Evolutionary conservation across 2,329 filamentous ascomycete species (phyloP).

Genomic region (Clonostachys byssicola): DNA sequence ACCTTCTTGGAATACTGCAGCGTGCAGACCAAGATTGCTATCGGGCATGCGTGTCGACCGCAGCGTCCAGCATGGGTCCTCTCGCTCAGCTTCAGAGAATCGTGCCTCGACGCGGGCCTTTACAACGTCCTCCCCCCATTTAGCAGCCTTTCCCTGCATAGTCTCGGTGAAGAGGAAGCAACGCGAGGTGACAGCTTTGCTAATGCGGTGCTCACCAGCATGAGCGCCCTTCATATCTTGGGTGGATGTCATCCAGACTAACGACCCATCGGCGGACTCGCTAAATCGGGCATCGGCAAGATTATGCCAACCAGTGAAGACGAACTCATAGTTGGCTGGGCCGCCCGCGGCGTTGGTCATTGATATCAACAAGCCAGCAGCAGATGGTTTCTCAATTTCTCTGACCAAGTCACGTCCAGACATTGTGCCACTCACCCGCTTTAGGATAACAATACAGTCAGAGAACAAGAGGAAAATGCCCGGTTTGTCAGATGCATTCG

Average conservation of each 20-base stretch:
- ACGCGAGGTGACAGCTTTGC: constrained; percentile 52
- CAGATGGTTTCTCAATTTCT: constrained; percentile 78
- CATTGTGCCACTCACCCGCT: constrained; percentile 60
- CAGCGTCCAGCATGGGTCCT: constrained; percentile 76
- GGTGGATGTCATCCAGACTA: constrained; percentile 65
- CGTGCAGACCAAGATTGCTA: constrained; percentile 53
- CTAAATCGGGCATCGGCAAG: constrained; percentile 70
- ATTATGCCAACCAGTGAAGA: constrained; percentile 69
- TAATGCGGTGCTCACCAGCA: constrained; percentile 29
- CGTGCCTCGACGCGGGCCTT: constrained; percentile 84
- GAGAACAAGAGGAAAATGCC: constrained; percentile 82
- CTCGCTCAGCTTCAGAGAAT: constrained; percentile 79
- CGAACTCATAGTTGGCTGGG: constrained; percentile 63
- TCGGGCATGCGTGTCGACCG: constrained; percentile 64
- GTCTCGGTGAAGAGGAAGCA: constrained; percentile 70
- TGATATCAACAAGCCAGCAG: constrained; percentile 56
- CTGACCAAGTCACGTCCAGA: constrained; percentile 76
- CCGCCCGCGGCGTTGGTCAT: constrained; percentile 62
- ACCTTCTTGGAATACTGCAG: constrained; percentile 70
- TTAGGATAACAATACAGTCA: constrained; percentile 73
- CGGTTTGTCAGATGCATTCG: constrained; percentile 39
- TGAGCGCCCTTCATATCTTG: constrained; percentile 55
- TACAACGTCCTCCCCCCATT: constrained; percentile 78
- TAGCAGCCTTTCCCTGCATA: constrained; percentile 74
- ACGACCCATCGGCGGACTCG: constrained; percentile 60